These are phyloP conservation scores for Bathelium albidoporum DNA, from an alignment of 495 filamentous ascomycete genomes.

Conservation along the genomic window DNA sequence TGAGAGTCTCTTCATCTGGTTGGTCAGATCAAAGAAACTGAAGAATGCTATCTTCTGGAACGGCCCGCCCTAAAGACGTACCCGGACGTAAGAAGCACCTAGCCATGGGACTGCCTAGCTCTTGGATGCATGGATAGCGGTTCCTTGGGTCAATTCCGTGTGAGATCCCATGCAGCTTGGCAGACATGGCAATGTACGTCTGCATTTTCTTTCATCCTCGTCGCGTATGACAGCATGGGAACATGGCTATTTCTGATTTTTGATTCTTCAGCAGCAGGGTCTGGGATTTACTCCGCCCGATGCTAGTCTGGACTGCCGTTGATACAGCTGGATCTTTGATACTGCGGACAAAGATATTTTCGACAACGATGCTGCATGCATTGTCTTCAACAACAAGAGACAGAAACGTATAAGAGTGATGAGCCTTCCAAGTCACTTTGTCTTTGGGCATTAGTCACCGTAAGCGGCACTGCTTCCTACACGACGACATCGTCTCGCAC, in stretches of 20 bases:
- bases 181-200: conserved; percentile 1
- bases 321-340: conserved; percentile 3
- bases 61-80: not conserved
- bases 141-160: not conserved
- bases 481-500: conserved; percentile 4
- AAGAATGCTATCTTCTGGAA: not conserved
- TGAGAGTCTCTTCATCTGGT: not conserved
- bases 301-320: not conserved
- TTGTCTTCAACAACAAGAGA: not conserved
- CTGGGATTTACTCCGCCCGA: conserved; percentile 1
- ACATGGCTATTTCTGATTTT: conserved; percentile 5
- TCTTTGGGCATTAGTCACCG: not conserved
- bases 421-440: not conserved
- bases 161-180: conserved; percentile 1
- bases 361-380: not conserved
- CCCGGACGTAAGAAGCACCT: not conserved
- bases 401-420: conserved; percentile 4
- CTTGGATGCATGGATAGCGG: not conserved
- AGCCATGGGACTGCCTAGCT: not conserved
- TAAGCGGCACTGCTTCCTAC: conserved; percentile 3
- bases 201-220: conserved; percentile 1
- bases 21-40: not conserved
- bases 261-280: conserved; percentile 4
- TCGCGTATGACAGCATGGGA: not conserved
- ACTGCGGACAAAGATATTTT: conserved; percentile 2